Evolutionary conservation across 139 green algal genomes (phyloP).

Genomic region (Picochlorum costavermella): DNA sequence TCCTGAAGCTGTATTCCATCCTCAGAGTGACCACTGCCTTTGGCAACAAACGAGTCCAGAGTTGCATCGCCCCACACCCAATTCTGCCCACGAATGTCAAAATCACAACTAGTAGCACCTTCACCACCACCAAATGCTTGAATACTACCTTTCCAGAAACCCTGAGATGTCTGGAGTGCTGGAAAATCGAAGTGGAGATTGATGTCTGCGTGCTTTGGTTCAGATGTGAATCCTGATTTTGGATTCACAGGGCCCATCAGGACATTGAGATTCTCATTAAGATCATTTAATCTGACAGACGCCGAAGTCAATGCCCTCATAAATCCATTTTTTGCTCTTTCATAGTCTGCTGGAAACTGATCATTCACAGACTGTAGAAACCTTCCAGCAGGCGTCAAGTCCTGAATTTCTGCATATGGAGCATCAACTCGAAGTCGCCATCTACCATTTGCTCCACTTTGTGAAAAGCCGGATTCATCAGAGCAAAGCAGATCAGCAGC

Average conservation of each 20-base stretch:
- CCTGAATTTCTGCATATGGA: constrained; percentile 69
- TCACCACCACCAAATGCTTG: constrained; percentile 60
- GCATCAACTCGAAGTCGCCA: constrained; percentile 43
- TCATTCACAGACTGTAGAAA: constrained; percentile 50
- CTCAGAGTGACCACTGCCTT: constrained; percentile 54
- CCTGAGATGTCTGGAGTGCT: constrained; percentile 61
- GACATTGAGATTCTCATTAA: constrained; percentile 11
- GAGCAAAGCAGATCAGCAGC: constrained; percentile 25
- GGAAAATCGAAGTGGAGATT: constrained; percentile 13
- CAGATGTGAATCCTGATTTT: background rate
- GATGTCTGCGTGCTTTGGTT: background rate
- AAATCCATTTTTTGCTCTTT: constrained; percentile 62
- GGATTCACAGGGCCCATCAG: constrained; percentile 2
- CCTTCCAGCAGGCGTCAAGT: constrained; percentile 76
- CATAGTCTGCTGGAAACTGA: constrained; percentile 49
- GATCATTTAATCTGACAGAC: constrained; percentile 16
- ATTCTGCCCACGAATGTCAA: constrained; percentile 54
- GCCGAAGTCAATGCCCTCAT: constrained; percentile 37
- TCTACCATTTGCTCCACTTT: constrained; percentile 22
- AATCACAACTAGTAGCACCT: constrained; percentile 54
- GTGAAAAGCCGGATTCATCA: constrained; percentile 19
- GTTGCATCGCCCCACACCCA: constrained; percentile 65
- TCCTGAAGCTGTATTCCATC: constrained; percentile 81
- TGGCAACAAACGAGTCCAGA: constrained; percentile 44
- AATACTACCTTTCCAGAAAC: constrained; percentile 60